phyloP scores from a whole-genome alignment of 352 stramenopile genomes.

The Phytophthora cryptogea region DNA sequence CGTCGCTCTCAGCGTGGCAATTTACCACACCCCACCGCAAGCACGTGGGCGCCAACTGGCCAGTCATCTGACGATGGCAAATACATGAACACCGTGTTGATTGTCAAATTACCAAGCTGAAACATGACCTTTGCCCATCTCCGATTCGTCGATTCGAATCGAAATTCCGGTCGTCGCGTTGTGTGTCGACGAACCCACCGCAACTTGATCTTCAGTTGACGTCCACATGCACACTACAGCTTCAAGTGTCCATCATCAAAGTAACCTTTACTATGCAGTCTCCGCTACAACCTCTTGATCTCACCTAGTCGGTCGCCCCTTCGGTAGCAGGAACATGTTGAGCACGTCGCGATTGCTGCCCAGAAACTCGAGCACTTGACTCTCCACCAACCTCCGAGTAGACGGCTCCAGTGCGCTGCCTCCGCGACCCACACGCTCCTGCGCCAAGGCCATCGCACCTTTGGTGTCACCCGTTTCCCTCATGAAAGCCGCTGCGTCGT shows the following conservation, averaged over 20 bases:
- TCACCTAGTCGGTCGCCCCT: constrained; percentile 30
- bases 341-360: constrained; percentile 76
- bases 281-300: constrained; percentile 5
- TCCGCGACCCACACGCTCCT: constrained; percentile 69
- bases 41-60: constrained; percentile 7
- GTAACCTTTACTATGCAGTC: background rate
- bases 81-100: too few relatives aligned
- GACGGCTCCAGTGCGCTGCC: constrained; percentile 62
- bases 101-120: constrained; percentile 1
- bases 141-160: constrained; percentile 10
- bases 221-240: background rate
- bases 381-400: constrained; percentile 80
- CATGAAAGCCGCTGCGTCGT: constrained; percentile 64
- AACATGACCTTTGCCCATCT: background rate
- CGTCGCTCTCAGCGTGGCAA: too few relatives aligned
- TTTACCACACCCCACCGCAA: background rate
- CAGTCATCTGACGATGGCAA: background rate
- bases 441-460: constrained; percentile 55
- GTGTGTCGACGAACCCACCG: constrained; percentile 10
- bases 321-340: constrained; percentile 81
- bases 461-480: constrained; percentile 70
- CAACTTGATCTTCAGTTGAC: constrained; percentile 34
- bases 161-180: constrained; percentile 14
- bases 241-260: background rate
- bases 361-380: constrained; percentile 77